Percentiles rank a stretch among this genome's conserved stretches.
phyloP scores from a whole-genome alignment of 2,329 filamentous ascomycete genomes.

The Lachnellula cervina region DNA sequence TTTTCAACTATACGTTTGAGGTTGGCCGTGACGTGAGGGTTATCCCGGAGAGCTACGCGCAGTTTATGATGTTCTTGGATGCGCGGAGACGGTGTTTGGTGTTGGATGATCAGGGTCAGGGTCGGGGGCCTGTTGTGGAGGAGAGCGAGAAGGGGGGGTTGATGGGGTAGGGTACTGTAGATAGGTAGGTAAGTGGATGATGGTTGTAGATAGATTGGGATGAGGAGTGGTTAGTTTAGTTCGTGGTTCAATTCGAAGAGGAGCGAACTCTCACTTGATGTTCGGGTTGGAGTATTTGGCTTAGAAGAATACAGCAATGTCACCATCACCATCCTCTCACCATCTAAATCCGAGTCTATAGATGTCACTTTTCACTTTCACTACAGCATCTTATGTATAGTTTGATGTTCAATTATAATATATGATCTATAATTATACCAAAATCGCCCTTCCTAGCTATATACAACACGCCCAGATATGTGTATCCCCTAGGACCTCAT shows the following conservation, averaged over 20 bases:
- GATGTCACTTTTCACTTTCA: too few species aligned
- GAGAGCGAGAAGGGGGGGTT: constrained; percentile 10
- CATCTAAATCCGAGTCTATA: too few species aligned
- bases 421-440: background rate
- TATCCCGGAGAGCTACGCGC: constrained; percentile 46
- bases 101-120: constrained; percentile 4
- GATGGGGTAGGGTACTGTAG: constrained; percentile 12
- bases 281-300: too few species aligned
- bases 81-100: constrained; percentile 30
- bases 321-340: too few species aligned
- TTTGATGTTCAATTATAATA: background rate
- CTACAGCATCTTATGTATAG: too few species aligned
- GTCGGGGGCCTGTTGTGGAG: background rate
- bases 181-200: background rate
- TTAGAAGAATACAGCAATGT: too few species aligned
- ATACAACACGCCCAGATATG: background rate
- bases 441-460: background rate
- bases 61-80: constrained; percentile 37
- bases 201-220: too few species aligned
- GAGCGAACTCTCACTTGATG: too few species aligned
- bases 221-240: too few species aligned
- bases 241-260: too few species aligned
- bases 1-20: constrained; percentile 69
- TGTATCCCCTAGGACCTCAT: background rate
- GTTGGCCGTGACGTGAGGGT: constrained; percentile 61